A percentile compares a stretch with the other conserved stretches of the same genome.
Conservation (phyloP, 2,329 filamentous ascomycete genomes). For the Rutstroemia sydowiana region DNA sequence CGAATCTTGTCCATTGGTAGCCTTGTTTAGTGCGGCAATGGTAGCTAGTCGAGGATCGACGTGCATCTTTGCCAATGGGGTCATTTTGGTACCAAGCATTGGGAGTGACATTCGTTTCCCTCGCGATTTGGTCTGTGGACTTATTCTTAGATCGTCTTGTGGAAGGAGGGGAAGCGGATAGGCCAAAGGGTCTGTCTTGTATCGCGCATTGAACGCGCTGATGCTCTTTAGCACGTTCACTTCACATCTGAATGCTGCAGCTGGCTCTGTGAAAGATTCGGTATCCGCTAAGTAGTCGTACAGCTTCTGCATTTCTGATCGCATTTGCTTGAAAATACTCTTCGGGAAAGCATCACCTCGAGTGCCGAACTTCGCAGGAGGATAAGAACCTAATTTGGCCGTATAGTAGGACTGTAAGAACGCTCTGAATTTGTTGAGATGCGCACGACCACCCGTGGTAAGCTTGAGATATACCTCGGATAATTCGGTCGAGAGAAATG, state of each 20-base stretch:
- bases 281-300: slow-evolving; percentile 67
- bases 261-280: slow-evolving; percentile 36
- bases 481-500: slow-evolving; percentile 65
- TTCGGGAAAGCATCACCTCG: slow-evolving; percentile 45
- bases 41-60: slow-evolving; percentile 42
- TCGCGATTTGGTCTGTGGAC: slow-evolving; percentile 13
- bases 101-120: slow-evolving; percentile 18
- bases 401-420: slow-evolving; percentile 62
- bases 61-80: slow-evolving; percentile 34
- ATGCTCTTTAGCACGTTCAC: slow-evolving; percentile 65
- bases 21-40: slow-evolving; percentile 44
- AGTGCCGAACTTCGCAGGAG: slow-evolving; percentile 39
- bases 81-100: slow-evolving; percentile 14
- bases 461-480: slow-evolving; percentile 60
- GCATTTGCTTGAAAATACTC: slow-evolving; percentile 52
- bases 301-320: slow-evolving; percentile 61
- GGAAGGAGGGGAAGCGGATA: slow-evolving; percentile 65
- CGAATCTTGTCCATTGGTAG: slow-evolving; percentile 38
- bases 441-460: slow-evolving; percentile 49
- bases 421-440: slow-evolving; percentile 65
- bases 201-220: slow-evolving; percentile 55
- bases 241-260: slow-evolving; percentile 50
- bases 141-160: slow-evolving; percentile 20
- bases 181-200: slow-evolving; percentile 51
- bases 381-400: slow-evolving; percentile 63